Evolutionary conservation across 176 grass and related monocot genomes (phyloP).

Genomic region (Oryza meyeriana): DNA sequence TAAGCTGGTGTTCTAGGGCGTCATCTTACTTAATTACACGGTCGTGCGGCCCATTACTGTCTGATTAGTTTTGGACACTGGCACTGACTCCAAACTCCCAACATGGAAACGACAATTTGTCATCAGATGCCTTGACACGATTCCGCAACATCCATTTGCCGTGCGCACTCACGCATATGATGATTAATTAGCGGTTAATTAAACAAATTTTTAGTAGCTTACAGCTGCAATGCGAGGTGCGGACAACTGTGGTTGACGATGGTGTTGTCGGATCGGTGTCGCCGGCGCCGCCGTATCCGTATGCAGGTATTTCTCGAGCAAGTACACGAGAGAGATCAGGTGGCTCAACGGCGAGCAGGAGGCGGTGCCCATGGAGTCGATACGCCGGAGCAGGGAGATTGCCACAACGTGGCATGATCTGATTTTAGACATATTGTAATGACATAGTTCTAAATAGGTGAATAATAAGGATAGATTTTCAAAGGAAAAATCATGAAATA

Average conservation of each 20-base stretch:
- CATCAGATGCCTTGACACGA: constrained; percentile 11
- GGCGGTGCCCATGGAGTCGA: constrained; percentile 54
- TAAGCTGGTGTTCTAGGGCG: not conserved
- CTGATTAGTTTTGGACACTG: constrained; percentile 33
- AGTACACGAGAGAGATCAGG: constrained; percentile 71
- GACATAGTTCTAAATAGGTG: too few relatives aligned
- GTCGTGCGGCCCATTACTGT: constrained; percentile 16
- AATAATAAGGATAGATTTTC: too few relatives aligned
- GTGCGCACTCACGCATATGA: too few relatives aligned
- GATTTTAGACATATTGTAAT: too few relatives aligned
- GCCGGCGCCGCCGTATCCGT: too few relatives aligned
- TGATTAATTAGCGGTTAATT: not conserved
- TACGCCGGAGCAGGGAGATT: constrained; percentile 59
- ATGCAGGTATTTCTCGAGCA: constrained; percentile 81
- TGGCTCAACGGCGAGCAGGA: constrained; percentile 66
- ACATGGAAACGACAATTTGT: too few relatives aligned
- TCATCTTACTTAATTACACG: not conserved
- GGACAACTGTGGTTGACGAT: not conserved
- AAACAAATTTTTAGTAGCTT: too few relatives aligned
- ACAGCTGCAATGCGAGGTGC: too few relatives aligned
- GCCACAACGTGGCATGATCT: too few relatives aligned
- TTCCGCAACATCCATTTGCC: constrained; percentile 2
- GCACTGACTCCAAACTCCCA: constrained; percentile 15
- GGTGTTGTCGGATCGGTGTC: not conserved
- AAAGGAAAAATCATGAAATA: too few relatives aligned